A percentile compares a stretch with the other conserved stretches of the same genome.
phyloP scores from a whole-genome alignment of 495 filamentous ascomycete species.

The Thermochaetoides thermophila region DNA sequence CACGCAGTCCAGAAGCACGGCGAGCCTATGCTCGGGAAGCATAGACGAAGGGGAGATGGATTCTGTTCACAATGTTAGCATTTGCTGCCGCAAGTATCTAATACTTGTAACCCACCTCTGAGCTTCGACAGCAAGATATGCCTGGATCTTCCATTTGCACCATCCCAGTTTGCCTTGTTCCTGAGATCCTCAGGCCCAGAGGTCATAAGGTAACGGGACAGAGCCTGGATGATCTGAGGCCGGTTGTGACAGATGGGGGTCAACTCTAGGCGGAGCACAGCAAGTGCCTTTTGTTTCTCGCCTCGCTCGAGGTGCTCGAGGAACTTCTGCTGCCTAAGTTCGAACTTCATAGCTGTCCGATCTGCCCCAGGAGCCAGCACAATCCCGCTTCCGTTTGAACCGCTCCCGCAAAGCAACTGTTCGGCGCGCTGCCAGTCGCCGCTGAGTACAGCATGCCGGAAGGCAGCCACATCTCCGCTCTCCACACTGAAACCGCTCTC shows the following conservation, averaged over 20 bases:
- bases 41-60: slow-evolving; percentile 95
- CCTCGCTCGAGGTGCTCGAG: slow-evolving; percentile 72
- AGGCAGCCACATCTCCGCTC: slow-evolving; percentile 67
- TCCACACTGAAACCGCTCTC: slow-evolving; percentile 88
- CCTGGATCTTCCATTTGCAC: slow-evolving; percentile 64
- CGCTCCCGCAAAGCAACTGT: slow-evolving; percentile 52
- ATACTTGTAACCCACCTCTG: slow-evolving; percentile 47
- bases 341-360: slow-evolving; percentile 43
- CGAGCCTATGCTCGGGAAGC: slow-evolving; percentile 91
- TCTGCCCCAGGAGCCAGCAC: slow-evolving; percentile 32
- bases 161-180: slow-evolving; percentile 76
- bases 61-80: slow-evolving; percentile 33
- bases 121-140: slow-evolving; percentile 62
- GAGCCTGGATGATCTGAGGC: slow-evolving; percentile 51
- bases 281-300: slow-evolving; percentile 57
- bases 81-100: too few relatives aligned
- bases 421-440: slow-evolving; percentile 83
- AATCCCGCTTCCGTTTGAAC: slow-evolving; percentile 30
- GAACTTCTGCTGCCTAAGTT: slow-evolving; percentile 85
- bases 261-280: slow-evolving; percentile 72
- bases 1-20: slow-evolving; percentile 63
- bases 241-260: slow-evolving; percentile 75
- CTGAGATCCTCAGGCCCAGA: slow-evolving; percentile 62
- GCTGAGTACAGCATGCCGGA: slow-evolving; percentile 63
- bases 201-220: slow-evolving; percentile 89